Conservation (phyloP, 768 basidiomycete species). For the Lenzites betulinus region DNA sequence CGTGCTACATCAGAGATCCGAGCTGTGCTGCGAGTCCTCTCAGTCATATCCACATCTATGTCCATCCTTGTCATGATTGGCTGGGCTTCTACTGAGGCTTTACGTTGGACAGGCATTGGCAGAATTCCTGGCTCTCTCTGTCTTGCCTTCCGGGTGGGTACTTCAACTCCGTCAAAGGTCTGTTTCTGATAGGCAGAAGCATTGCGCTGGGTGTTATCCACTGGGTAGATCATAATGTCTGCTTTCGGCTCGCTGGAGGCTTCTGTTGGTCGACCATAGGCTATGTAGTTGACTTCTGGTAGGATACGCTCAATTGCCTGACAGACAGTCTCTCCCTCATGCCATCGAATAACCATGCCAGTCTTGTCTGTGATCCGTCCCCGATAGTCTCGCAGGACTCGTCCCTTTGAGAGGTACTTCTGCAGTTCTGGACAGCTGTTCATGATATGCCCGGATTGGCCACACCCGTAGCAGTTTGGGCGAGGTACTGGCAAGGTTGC, state of each 20-base stretch:
- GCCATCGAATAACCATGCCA: not conserved
- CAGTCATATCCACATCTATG: slow-evolving; percentile 2
- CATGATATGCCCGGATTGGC: no score
- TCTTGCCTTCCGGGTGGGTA: not conserved
- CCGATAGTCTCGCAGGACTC: no score
- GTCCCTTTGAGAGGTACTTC: not conserved
- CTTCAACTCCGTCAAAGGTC: not conserved
- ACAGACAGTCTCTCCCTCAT: slow-evolving; percentile 4
- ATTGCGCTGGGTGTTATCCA: not conserved
- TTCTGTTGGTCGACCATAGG: not conserved
- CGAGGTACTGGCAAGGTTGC: no score
- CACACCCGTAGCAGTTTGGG: no score
- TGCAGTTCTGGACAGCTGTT: slow-evolving; percentile 3
- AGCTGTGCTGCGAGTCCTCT: not conserved
- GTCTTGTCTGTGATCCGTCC: not conserved
- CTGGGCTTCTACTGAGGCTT: not conserved
- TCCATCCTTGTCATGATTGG: not conserved
- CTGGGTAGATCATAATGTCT: not conserved
- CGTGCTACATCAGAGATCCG: not conserved
- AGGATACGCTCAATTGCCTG: no score
- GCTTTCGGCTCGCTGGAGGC: not conserved
- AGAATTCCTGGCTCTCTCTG: not conserved
- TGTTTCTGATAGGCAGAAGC: not conserved
- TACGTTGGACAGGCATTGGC: not conserved
- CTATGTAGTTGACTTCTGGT: not conserved